Evolutionary conservation across 768 basidiomycete species (phyloP), one percentile per base, ranked within the genome.

Genomic region (Suillus weaverae): DNA sequence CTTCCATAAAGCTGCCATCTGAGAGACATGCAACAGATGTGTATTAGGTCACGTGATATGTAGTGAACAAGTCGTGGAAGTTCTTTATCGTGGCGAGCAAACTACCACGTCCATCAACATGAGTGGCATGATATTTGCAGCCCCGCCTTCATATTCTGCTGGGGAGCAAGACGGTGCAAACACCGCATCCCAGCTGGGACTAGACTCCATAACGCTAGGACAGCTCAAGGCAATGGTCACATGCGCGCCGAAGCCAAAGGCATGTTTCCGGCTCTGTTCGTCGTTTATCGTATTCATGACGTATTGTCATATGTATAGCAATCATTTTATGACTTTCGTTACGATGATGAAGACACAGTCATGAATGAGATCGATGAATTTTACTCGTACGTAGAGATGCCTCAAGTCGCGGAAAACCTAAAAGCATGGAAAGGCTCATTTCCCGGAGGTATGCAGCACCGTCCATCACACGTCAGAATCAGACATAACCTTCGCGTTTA

Each of bases 301-400:
- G 22, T 62, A 61, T 61, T 10, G 64, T 20, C 8, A 18, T 66
- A 63, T 70, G 68, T 70, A 70, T 78, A 94, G 92, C 91, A 92
- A 87, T 88, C 87, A 10, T 86, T 85, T 70, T 97, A 92, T 76
- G 94, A 95, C 81, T 97, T 91, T 78, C 87, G 91, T 66, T 98
- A 98, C 74, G 93, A 97, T 69, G 96, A 99, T 75, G 95, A 97
- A 72, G 94, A 97, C 77, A 95, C 93, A 5, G 88, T 98, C 22
- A 89, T 97, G 85, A 91, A 92, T 71, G 97, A 99, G 75, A 89
- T 99, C 44, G 93, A 98, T 64, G 97, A 99, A 77, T 98, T 99
- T 79, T 99, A 97, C 77, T 94, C 94, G 26, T 99, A 97, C 77
- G 89, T 94, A 66, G 97, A 98, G 81, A 93, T 95, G 86, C 86